Percentiles rank a stretch among this genome's conserved stretches.
Evolutionary conservation across 2,329 filamentous ascomycete species (phyloP).

Genomic region (Trichoderma hamatum): DNA sequence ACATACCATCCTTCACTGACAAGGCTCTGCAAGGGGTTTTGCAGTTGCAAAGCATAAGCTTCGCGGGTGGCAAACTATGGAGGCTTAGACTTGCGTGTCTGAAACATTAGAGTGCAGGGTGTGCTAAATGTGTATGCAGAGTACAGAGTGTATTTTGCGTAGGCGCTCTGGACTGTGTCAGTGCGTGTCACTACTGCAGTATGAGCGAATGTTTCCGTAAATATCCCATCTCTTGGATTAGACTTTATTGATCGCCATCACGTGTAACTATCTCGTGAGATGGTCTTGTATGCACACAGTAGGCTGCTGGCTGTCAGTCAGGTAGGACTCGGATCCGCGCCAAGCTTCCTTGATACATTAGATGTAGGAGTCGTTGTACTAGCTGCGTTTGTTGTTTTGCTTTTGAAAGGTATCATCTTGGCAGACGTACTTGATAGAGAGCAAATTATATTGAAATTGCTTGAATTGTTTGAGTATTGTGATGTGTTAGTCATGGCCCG

Average conservation of each 20-base stretch:
- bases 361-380: background rate
- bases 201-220: background rate
- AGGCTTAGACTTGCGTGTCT: background rate
- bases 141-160: background rate
- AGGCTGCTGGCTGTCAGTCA: background rate
- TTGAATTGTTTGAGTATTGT: background rate
- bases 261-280: background rate
- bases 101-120: background rate
- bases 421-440: background rate
- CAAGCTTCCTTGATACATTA: background rate
- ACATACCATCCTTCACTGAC: background rate
- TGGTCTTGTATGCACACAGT: background rate
- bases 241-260: background rate
- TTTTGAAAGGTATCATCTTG: background rate
- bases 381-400: background rate
- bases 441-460: background rate
- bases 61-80: background rate
- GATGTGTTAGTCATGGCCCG: background rate
- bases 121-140: background rate
- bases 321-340: background rate
- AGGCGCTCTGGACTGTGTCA: background rate
- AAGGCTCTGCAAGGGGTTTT: constrained; percentile 1
- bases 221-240: background rate
- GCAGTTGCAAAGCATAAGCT: background rate
- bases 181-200: background rate